Evolutionary conservation across 2,329 filamentous ascomycete species (phyloP), one percentile per base, ranked within the genome.

Genomic region (Chaetomiaceae sp.): DNA sequence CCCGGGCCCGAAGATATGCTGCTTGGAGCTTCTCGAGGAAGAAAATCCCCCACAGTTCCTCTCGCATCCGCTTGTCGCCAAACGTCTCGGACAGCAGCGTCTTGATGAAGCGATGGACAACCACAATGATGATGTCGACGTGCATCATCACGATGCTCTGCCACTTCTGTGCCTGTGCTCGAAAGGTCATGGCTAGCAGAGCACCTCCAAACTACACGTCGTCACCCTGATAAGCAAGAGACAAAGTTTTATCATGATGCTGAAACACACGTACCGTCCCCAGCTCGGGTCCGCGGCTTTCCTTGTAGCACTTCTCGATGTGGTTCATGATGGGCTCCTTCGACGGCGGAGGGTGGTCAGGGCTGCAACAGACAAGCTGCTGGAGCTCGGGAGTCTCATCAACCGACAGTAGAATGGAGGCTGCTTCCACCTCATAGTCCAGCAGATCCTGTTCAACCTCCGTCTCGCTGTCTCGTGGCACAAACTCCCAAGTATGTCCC

Each of bases 161-260:
- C 82, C 82, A 85, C 14, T 77, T 80, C 12, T 58, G 54, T 0
- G 79, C 73, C 50, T 85, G 80, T 30, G 74, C 71, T 23, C 72
- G 71, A 62, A 85, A 81, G 0, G 70, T 65, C 0, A 61, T 66
- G 0, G 70, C 63, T 0, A 83, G 60, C 13, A 81, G 54, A 0
- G 64, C 56, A 0, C 66, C 63, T 10, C 65, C 62, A 33, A 73
- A 73, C 70, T 69, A 20, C 10, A 10, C 9, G 6, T 16, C 2
- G 5, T 5, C 14, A n/a, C n/a, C n/a, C n/a, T n/a, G n/a, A n/a
- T n/a, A n/a, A n/a, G n/a, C n/a, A n/a, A n/a, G n/a, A n/a, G n/a
- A n/a, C 3, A 38, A 19, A 37, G 39, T 2, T 30, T 10, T n/a
- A n/a, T n/a, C n/a, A n/a, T n/a, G n/a, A n/a, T n/a, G n/a, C n/a